phyloP scores from a whole-genome alignment of 1,284 basidiomycete species.

The Papiliotrema laurentii region DNA sequence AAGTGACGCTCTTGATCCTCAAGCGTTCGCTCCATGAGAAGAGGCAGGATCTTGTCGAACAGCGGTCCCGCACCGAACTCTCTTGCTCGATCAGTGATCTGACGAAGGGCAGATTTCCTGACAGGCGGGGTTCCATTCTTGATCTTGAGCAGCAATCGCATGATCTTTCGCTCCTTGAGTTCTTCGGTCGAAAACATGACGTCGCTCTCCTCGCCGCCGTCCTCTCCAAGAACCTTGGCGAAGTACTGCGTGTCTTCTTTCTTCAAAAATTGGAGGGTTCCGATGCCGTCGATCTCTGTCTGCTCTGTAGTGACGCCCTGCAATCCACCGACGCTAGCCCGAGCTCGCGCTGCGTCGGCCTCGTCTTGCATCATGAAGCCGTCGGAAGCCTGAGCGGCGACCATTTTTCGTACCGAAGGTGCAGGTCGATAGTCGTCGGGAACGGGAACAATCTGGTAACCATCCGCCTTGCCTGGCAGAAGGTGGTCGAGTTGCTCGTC shows the following conservation, averaged over 20 bases:
- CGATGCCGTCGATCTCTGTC: constrained; percentile 98
- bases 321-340: constrained; percentile 79
- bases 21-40: constrained; percentile 97
- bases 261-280: constrained; percentile 96
- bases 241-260: constrained; percentile 97
- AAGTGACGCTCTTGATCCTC: constrained; percentile 99
- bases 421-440: constrained; percentile 86
- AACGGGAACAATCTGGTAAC: constrained; percentile 88
- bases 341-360: constrained; percentile 75
- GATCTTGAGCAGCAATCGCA: constrained; percentile 98
- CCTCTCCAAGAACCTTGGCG: constrained; percentile 87
- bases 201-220: constrained; percentile 81
- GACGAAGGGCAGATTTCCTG: constrained; percentile 92
- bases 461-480: constrained; percentile 67
- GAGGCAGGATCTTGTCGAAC: constrained; percentile 97
- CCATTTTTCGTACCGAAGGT: constrained; percentile 54
- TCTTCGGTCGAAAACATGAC: constrained; percentile 81
- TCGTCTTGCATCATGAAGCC: constrained; percentile 98
- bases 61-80: constrained; percentile 98
- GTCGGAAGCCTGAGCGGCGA: constrained; percentile 54
- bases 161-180: constrained; percentile 99
- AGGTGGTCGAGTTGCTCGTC: constrained; percentile 94
- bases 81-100: constrained; percentile 99
- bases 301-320: constrained; percentile 75
- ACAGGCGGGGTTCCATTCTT: constrained; percentile 99